Evolutionary conservation across 495 filamentous ascomycete species (phyloP).

Genomic region (Aspergillus carlsbadensis): DNA sequence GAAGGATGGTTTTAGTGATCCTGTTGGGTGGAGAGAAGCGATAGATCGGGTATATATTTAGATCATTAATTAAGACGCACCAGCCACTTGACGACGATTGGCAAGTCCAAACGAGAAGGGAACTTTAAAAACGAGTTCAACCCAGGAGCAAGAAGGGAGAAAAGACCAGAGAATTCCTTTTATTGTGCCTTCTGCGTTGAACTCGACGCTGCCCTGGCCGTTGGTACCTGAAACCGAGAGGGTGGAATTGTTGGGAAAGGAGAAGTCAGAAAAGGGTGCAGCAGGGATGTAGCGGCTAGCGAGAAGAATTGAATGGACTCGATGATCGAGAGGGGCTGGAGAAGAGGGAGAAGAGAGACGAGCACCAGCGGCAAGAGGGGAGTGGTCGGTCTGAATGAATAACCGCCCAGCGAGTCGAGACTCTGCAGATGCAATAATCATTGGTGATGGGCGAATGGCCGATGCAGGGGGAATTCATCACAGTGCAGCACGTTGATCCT

Average conservation of each 20-base stretch:
- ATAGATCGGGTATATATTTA: conserved; percentile 30
- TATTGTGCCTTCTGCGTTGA: neutral
- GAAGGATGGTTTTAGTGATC: conserved; percentile 10
- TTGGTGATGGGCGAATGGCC: conserved; percentile 7
- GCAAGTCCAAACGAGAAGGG: conserved; percentile 8
- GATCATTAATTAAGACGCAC: conserved; percentile 20
- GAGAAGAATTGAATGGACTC: conserved; percentile 3
- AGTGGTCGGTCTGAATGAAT: neutral
- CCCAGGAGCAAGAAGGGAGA: neutral
- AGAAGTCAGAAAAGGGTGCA: conserved; percentile 19
- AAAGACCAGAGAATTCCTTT: conserved; percentile 4
- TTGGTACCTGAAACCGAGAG: conserved; percentile 3
- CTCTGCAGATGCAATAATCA: neutral
- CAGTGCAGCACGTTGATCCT: conserved; percentile 18
- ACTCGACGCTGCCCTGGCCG: neutral
- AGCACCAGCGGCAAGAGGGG: neutral
- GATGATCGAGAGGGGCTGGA: neutral
- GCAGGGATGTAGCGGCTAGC: conserved; percentile 17
- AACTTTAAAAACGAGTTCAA: neutral
- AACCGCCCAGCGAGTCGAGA: conserved; percentile 2
- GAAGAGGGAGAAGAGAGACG: neutral
- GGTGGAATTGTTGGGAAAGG: conserved; percentile 3
- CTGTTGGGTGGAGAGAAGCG: conserved; percentile 17
- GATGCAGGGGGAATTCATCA: conserved; percentile 22
- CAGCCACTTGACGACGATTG: conserved; percentile 15